A percentile compares a stretch with the other conserved stretches of the same genome.
These are phyloP conservation scores for Aurantiochytrium sp. DNA, from an alignment of 108 stramenopile species.

Conservation along the genomic window DNA sequence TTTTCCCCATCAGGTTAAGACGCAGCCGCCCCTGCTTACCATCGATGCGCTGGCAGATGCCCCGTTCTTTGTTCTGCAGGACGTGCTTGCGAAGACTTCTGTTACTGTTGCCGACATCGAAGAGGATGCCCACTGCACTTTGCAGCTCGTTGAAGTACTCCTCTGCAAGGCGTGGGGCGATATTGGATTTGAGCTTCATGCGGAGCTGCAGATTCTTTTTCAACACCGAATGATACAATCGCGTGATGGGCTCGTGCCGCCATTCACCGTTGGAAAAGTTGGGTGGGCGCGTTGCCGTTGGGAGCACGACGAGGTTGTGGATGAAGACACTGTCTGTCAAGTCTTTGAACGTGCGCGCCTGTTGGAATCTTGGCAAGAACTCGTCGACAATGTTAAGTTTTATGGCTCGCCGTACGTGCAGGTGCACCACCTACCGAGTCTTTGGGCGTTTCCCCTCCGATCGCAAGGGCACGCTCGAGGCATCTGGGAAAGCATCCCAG, in stretches of 20 bases:
- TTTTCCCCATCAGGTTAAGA: neutral
- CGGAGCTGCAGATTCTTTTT: neutral
- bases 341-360: neutral
- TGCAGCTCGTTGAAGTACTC: neutral
- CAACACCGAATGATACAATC: neutral
- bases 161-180: neutral
- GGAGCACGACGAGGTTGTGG: neutral
- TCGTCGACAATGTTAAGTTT: too few relatives aligned
- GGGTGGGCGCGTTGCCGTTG: neutral
- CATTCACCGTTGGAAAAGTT: neutral
- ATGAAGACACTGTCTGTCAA: neutral
- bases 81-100: neutral
- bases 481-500: too few relatives aligned
- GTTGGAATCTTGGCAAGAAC: neutral
- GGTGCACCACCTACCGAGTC: too few relatives aligned
- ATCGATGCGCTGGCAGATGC: neutral
- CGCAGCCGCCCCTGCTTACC: neutral
- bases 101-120: neutral
- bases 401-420: too few relatives aligned
- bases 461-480: too few relatives aligned
- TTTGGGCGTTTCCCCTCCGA: too few relatives aligned
- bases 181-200: neutral
- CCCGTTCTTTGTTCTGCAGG: neutral
- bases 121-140: neutral
- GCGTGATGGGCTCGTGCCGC: neutral